These are phyloP conservation scores for Apostasia ramifera DNA, from an alignment of 106 monocot species.

Conservation along the genomic window DNA sequence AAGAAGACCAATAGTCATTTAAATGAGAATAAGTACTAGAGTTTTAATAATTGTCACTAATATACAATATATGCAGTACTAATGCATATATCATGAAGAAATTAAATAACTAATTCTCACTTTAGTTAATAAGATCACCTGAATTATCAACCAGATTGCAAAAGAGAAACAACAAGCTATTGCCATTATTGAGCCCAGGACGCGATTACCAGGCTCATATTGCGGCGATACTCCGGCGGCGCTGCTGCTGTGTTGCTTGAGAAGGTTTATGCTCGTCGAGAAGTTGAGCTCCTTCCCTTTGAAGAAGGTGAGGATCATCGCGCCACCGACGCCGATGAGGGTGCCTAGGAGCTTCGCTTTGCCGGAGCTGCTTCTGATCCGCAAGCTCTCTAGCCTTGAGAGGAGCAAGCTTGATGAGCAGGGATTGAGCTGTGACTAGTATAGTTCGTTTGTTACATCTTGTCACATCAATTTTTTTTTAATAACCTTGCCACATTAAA, in stretches of 20 bases:
- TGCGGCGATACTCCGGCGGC: not conserved
- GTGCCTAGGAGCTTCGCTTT: slow-evolving; percentile 65
- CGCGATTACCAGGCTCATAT: slow-evolving; percentile 16
- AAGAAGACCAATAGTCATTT: too few species aligned
- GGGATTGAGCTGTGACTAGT: not conserved
- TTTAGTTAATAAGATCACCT: slow-evolving; percentile 31
- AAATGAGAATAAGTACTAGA: too few species aligned
- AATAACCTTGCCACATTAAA: too few species aligned
- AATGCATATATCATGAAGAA: too few species aligned
- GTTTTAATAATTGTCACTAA: not conserved
- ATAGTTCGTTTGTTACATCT: not conserved
- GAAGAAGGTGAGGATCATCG: slow-evolving; percentile 80
- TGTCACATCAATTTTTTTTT: too few species aligned
- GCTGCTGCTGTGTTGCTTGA: slow-evolving; percentile 5
- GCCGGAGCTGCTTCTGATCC: slow-evolving; percentile 15
- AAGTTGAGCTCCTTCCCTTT: slow-evolving; percentile 39
- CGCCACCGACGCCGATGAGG: slow-evolving; percentile 53
- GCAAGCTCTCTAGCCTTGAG: slow-evolving; percentile 52
- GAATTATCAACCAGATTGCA: slow-evolving; percentile 64
- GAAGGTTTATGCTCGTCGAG: slow-evolving; percentile 22
- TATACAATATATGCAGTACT: not conserved
- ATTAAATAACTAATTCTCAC: not conserved
- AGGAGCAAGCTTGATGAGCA: too few species aligned
- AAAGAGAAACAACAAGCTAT: slow-evolving; percentile 44
- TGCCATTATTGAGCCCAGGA: slow-evolving; percentile 40